phyloP scores from a whole-genome alignment of 2,329 filamentous ascomycete genomes.

The Tolypocladium guangdongense region DNA sequence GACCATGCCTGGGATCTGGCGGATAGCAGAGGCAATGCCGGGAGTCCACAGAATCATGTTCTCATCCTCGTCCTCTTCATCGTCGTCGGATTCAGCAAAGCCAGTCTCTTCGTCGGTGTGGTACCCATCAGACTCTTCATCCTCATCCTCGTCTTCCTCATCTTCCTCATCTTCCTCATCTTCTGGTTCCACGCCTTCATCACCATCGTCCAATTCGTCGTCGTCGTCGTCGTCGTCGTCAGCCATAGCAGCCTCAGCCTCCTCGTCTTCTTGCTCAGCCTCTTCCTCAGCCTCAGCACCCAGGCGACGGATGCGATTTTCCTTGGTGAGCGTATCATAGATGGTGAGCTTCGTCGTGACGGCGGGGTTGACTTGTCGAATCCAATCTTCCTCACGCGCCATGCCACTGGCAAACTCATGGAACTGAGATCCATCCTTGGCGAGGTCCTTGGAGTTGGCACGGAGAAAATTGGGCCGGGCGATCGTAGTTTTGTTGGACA shows the following conservation, averaged over 20 bases:
- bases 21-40: conserved; percentile 26
- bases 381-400: conserved; percentile 83
- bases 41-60: conserved; percentile 44
- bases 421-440: conserved; percentile 53
- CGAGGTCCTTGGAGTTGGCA: conserved; percentile 37
- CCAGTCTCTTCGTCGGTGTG: conserved; percentile 63
- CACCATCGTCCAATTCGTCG: conserved; percentile 38
- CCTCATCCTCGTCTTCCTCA: conserved; percentile 40
- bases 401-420: conserved; percentile 86
- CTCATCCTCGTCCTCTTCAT: conserved; percentile 57
- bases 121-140: conserved; percentile 56
- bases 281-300: conserved; percentile 89
- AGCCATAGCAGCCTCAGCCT: conserved; percentile 30
- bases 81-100: conserved; percentile 58
- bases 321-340: conserved; percentile 79
- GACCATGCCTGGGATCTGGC: conserved; percentile 22
- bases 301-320: conserved; percentile 76
- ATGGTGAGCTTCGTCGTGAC: conserved; percentile 68
- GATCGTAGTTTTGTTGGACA: conserved; percentile 11
- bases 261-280: conserved; percentile 63
- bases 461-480: conserved; percentile 35
- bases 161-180: conserved; percentile 42
- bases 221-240: conserved; percentile 38
- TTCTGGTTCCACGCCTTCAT: too few species aligned
- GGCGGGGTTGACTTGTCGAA: conserved; percentile 54